Base-by-base conservation (phyloP, 495 filamentous ascomycete genomes). In the Hyaloscypha finlandica region DNA sequence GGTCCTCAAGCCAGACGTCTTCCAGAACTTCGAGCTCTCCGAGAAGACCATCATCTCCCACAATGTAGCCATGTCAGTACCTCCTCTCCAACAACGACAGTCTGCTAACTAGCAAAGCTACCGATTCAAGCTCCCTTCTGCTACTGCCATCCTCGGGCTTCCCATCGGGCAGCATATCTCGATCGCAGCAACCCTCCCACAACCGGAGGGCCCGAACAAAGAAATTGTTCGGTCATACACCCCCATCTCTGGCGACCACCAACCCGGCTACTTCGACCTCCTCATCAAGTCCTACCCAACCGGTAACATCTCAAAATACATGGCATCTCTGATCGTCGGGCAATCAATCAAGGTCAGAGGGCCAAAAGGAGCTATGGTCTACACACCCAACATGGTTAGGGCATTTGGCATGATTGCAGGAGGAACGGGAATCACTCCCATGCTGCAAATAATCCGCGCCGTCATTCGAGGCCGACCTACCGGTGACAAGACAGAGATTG, bases 91-190 rank as follows among this genome's bases (percentile, higher is more conserved):
- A 56, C 68, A 63, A 58, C 6, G 48, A 56, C 25, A 48, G 19
- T 16, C 30, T 64, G 22, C 68, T 73, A 66, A 78, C 59, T 71
- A 42, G 9, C 6, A 52, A 57, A 90, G 87, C 80, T 97, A 99
- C 84, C 93, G 93, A 71, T 97, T 98, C 79, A 79, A 81, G 52
- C 90, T 99, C 42, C 94, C 94, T 58, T 77, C 83, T 64, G 80
- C 88, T 25, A 89, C 82, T 68, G 85, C 91, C 73, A 93, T 97
- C 77, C 91, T 99, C 68, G 94, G 95, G 72, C 89, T 99, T 22
- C 95, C 95, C 64, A 99, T 97, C 80, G 95, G 95, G 71, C 95
- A 99, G 77, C 95, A 99, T 81, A 96, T 99, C 81, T 97, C 94
- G 68, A 90, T 99, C 75, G 90, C 89, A 71, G 94, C 94, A 42